Evolutionary conservation across 768 basidiomycete species (phyloP).

Genomic region (Dentipellis fragilis): DNA sequence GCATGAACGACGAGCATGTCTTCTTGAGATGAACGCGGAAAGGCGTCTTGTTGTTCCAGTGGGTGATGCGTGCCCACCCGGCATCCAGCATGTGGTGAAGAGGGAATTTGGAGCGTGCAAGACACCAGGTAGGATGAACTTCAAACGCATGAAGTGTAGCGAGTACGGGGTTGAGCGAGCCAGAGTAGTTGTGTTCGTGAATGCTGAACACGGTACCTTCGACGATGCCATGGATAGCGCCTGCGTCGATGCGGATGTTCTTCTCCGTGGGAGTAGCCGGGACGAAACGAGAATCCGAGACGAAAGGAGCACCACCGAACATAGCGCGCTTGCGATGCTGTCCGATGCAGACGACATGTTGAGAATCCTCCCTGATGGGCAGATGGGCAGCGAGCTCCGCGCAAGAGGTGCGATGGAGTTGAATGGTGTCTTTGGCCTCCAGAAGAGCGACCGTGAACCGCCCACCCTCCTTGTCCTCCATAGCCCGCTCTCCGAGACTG

Average conservation of each 20-base stretch:
- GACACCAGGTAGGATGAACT: slow-evolving; percentile 50
- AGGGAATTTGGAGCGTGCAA: slow-evolving; percentile 32
- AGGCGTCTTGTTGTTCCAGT: slow-evolving; percentile 45
- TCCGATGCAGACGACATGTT: slow-evolving; percentile 44
- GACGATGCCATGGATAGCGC: slow-evolving; percentile 53
- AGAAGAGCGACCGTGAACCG: slow-evolving; percentile 50
- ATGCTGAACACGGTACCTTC: slow-evolving; percentile 53
- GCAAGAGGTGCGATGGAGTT: slow-evolving; percentile 47
- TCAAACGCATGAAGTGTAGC: slow-evolving; percentile 41
- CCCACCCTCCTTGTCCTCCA: slow-evolving; percentile 55
- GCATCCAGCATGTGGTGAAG: slow-evolving; percentile 22
- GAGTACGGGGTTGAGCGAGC: slow-evolving; percentile 45
- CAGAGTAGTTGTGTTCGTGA: slow-evolving; percentile 51
- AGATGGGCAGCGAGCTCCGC: slow-evolving; percentile 36
- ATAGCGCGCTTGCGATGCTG: slow-evolving; percentile 36
- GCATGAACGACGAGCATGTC: slow-evolving; percentile 35
- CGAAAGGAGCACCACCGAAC: slow-evolving; percentile 49
- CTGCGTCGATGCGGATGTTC: slow-evolving; percentile 42
- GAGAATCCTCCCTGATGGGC: slow-evolving; percentile 28
- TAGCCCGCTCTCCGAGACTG: slow-evolving; percentile 40
- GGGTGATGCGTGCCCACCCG: slow-evolving; percentile 45
- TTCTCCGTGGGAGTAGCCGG: slow-evolving; percentile 27
- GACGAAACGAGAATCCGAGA: slow-evolving; percentile 36
- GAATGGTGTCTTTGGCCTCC: slow-evolving; percentile 30
- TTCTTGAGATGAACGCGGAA: slow-evolving; percentile 45